Base-by-base conservation (phyloP, 2,329 filamentous ascomycete species). In the Mycosphaerella arachidis region DNA sequence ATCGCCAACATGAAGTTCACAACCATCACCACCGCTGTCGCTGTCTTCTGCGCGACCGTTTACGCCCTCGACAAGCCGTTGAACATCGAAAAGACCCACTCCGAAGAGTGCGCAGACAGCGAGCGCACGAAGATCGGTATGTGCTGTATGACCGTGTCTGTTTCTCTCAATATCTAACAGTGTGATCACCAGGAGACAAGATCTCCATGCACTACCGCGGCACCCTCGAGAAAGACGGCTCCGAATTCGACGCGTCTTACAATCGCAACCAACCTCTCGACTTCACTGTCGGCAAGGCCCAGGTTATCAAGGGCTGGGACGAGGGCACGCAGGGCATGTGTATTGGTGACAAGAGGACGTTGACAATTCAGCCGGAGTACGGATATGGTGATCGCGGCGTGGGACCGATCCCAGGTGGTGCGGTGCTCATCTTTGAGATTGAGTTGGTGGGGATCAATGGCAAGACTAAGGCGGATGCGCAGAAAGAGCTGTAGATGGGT, bases 271-370 rank as follows among this genome's bases (percentile, higher is more conserved):
- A 79, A 62, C 94, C 94, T 4, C 83, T 99, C 71, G 79, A 75
- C 68, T 97, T 99, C 79, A 85, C 82, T 65, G 81, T 99, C 48
- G 94, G 93, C 59, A 79, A 82, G 57, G 92, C 93, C 50, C 86
- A 90, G 75, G 94, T 97, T 61, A 99, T 99, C 78, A 92, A 94
- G 81, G 93, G 93, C 71, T 97, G 92, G 92, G 93, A 97, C 71
- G 80, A 96, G 73, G 93, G 93, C 55, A 84, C 97, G 27, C 73
- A 95, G 50, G 91, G 92, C 72, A 97, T 97, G 93, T 97, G 93
- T 78, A 88, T 94, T 68, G 94, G 94, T 65, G 93, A 99, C 82
- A 96, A 96, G 86, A 85, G 77, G 77, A 93, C 86, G 60, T 80
- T 99, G 73, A 97, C 91, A 30, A 94, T 99, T 56, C 91, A 92